Base-by-base conservation (phyloP, 257 asterid species). In the Leptodermis oblonga region DNA sequence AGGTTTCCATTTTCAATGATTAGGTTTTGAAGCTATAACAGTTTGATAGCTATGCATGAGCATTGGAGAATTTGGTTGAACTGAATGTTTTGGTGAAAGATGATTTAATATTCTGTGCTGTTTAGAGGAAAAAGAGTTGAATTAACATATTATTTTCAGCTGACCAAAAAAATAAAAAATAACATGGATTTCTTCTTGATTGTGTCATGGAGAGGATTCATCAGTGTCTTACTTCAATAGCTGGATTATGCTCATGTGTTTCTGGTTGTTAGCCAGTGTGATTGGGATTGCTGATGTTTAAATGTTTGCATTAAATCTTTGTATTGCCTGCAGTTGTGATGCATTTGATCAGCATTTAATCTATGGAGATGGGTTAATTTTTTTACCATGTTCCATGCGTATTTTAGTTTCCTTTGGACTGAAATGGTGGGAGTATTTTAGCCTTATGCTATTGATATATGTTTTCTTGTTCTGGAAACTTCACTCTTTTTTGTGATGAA, bases 121-220 rank as follows among this genome's bases (percentile, higher is more conserved):
- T 23, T 4, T 17, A 2, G 65, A 33, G 55, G 52, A 3, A 9
- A 61, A 42, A 69, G 20, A 9, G 4, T 69, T 28, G 4, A 22
- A 20, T 13, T 22, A 36, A 13, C 51, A 26, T 28, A 26, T 48
- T 39, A 26, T 26, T 42, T 68, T 36, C 13, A n/a, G 13, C 41
- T 69, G 39, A 55, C 31, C 28, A 51, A 4, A 23, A 12, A 34
- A 6, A 34, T 2, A 34, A 34, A 34, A 34, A 6, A 34, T 2
- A 34, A 11, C 41, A 56, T 69, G 45, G 54, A 69, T 68, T 13
- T 51, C 43, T 36, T 15, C n/a, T 69, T 54, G 55, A 69, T 25
- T 25, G n/a, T 37, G 30, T 53, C 33, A 26, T 56, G n/a, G 26
- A 20, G 58, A 69, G 66, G 37, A 22, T 41, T 41, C 41, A 69